phyloP scores from a whole-genome alignment of 495 filamentous ascomycete species.

The Neohortaea acidophila region DNA sequence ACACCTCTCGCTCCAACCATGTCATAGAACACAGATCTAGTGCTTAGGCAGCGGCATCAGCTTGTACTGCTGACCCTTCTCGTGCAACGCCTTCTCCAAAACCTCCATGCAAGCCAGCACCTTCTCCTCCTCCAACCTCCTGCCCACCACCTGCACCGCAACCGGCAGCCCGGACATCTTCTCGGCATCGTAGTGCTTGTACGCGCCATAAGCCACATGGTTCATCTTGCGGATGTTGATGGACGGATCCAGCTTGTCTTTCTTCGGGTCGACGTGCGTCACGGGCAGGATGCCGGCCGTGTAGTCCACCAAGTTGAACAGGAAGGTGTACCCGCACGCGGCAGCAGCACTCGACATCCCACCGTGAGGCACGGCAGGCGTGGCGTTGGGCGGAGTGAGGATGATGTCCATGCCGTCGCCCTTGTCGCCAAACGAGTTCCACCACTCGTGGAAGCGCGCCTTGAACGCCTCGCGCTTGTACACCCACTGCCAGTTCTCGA shows the following conservation, averaged over 20 bases:
- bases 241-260: constrained; percentile 49
- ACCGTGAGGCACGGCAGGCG: constrained; percentile 74
- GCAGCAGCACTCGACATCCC: constrained; percentile 78
- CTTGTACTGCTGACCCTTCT: constrained; percentile 16
- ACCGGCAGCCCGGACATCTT: constrained; percentile 82
- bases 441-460: constrained; percentile 67
- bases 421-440: constrained; percentile 32
- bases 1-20: no score
- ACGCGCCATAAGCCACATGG: constrained; percentile 66
- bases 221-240: constrained; percentile 58
- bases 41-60: constrained; percentile 13
- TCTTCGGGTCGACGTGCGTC: constrained; percentile 57
- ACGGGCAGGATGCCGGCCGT: constrained; percentile 72
- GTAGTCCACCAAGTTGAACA: constrained; percentile 92
- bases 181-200: constrained; percentile 69
- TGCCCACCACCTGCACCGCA: constrained; percentile 71
- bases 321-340: constrained; percentile 86
- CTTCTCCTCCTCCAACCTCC: constrained; percentile 81
- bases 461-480: constrained; percentile 62
- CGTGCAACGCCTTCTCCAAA: constrained; percentile 51
- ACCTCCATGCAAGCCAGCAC: constrained; percentile 72
- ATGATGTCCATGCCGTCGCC: constrained; percentile 58
- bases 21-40: no score
- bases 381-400: constrained; percentile 73
- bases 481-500: constrained; percentile 70